These are phyloP conservation scores for Debaryomyces subglobosus DNA, from an alignment of 1,139 yeast species.

Conservation along the genomic window DNA sequence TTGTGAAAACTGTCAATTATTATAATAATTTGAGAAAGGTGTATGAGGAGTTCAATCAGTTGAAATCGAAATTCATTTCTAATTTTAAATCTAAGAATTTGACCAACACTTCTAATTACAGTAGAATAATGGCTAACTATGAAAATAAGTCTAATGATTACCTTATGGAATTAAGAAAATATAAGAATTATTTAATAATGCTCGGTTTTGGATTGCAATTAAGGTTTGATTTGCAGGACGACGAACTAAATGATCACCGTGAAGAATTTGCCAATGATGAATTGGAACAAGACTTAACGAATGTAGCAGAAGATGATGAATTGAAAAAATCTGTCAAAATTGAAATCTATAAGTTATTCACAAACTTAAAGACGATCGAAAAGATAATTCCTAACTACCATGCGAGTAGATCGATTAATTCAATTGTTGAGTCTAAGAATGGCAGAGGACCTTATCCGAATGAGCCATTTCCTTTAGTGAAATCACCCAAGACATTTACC, in stretches of 20 bases:
- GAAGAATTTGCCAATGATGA: constrained; percentile 7
- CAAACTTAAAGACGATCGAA: constrained; percentile 39
- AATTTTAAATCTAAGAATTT: constrained; percentile 31
- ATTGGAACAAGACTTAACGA: background rate
- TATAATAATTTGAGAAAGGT: constrained; percentile 44
- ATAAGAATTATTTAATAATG: constrained; percentile 48
- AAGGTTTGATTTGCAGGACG: constrained; percentile 45
- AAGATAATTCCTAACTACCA: constrained; percentile 44
- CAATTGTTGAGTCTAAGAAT: background rate
- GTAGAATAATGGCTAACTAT: constrained; percentile 39
- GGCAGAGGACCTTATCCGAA: background rate
- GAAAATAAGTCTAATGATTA: constrained; percentile 45
- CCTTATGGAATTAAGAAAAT: constrained; percentile 47
- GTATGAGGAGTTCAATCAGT: constrained; percentile 38
- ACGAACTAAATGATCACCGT: constrained; percentile 10
- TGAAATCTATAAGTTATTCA: constrained; percentile 42
- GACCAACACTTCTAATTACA: constrained; percentile 36
- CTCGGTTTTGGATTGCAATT: constrained; percentile 53
- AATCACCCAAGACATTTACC: constrained; percentile 49
- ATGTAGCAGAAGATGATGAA: constrained; percentile 29
- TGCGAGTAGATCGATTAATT: constrained; percentile 28
- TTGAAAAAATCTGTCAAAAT: constrained; percentile 38
- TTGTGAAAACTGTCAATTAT: constrained; percentile 47
- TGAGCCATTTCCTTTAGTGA: constrained; percentile 34
- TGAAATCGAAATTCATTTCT: constrained; percentile 35